Percentiles rank a stretch among this genome's conserved stretches.
Conservation (phyloP, 805 yeast genomes). For the Danielia oregonensis region DNA sequence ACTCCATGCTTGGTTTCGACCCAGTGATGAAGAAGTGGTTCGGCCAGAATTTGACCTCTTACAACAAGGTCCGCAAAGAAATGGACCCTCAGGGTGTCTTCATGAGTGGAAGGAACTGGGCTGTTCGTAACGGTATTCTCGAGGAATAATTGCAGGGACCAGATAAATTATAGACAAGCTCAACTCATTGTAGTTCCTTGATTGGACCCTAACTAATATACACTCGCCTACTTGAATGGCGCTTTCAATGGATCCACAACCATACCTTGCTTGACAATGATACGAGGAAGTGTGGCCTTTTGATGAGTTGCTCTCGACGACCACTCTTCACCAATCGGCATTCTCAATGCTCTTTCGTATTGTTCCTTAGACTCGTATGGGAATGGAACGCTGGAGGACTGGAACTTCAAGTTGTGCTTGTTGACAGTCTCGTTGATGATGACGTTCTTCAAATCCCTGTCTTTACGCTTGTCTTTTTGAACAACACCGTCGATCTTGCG, state of each 20-base stretch:
- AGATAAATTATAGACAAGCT: no score
- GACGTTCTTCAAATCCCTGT: slow-evolving; percentile 71
- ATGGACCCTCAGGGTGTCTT: slow-evolving; percentile 84
- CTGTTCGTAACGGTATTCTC: slow-evolving; percentile 70
- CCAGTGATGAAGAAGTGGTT: slow-evolving; percentile 72
- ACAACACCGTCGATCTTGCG: slow-evolving; percentile 77
- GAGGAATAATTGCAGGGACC: slow-evolving; percentile 19
- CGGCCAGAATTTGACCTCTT: slow-evolving; percentile 62
- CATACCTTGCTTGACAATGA: slow-evolving; percentile 80
- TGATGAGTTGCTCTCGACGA: slow-evolving; percentile 83
- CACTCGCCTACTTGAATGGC: slow-evolving; percentile 53
- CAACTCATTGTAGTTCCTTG: no score
- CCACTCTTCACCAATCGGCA: slow-evolving; percentile 99
- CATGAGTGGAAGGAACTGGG: slow-evolving; percentile 76
- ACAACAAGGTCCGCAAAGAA: slow-evolving; percentile 58
- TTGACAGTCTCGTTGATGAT: slow-evolving; percentile 85
- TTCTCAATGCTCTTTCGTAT: slow-evolving; percentile 86
- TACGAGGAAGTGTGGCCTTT: slow-evolving; percentile 82
- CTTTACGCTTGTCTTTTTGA: slow-evolving; percentile 67
- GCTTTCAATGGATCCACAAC: slow-evolving; percentile 90
- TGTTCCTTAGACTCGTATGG: slow-evolving; percentile 93
- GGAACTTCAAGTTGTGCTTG: slow-evolving; percentile 82
- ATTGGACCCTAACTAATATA: no score
- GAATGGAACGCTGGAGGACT: slow-evolving; percentile 87
- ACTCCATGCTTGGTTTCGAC: slow-evolving; percentile 78